A percentile compares a stretch with the other conserved stretches of the same genome.
Conservation (phyloP, 768 basidiomycete species). For the Hygrophorus pudorinus region DNA sequence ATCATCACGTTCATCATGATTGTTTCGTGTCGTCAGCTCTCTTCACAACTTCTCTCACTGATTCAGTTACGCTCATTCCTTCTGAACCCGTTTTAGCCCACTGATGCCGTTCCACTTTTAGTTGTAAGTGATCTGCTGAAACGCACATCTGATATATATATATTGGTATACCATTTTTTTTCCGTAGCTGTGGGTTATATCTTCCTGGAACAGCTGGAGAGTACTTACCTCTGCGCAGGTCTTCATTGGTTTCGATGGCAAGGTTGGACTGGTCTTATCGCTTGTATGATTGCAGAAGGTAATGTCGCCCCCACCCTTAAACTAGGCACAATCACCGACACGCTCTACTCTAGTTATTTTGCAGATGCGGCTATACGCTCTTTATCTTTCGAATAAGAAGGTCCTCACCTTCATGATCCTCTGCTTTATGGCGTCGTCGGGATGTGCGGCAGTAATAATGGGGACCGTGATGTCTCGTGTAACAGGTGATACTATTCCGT, state of each 20-base stretch:
- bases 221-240: neutral
- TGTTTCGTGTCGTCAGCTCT: constrained; percentile 16
- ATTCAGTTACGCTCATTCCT: constrained; percentile 23
- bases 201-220: neutral
- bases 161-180: neutral
- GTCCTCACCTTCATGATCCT: constrained; percentile 36
- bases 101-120: constrained; percentile 6
- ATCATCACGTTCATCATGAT: constrained; percentile 4
- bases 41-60: constrained; percentile 29
- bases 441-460: constrained; percentile 39
- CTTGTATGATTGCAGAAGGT: constrained; percentile 49
- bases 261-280: constrained; percentile 47
- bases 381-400: constrained; percentile 44
- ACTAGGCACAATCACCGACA: neutral
- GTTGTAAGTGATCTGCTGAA: constrained; percentile 11
- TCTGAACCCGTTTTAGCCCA: neutral
- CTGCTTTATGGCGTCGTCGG: constrained; percentile 29
- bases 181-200: constrained; percentile 18
- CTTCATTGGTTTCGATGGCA: constrained; percentile 35
- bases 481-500: constrained; percentile 22
- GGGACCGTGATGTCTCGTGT: constrained; percentile 30
- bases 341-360: constrained; percentile 33
- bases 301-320: constrained; percentile 7
- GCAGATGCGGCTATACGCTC: constrained; percentile 53
- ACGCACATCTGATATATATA: too few relatives aligned